These are phyloP conservation scores for Trametes sp. DNA, from an alignment of 1,284 basidiomycete genomes.

Conservation along the genomic window DNA sequence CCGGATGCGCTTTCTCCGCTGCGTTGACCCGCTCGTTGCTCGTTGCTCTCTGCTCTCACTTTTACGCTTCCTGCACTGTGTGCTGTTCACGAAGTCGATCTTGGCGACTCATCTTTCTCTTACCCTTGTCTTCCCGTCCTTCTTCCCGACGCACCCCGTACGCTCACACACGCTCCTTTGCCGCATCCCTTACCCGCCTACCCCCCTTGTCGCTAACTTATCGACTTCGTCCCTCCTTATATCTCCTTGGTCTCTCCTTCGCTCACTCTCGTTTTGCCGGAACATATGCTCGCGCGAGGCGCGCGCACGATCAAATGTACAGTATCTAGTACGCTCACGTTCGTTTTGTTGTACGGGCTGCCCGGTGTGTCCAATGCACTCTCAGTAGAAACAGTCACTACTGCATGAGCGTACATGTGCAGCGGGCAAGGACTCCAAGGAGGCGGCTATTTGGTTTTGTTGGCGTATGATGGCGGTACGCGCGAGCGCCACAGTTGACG, in stretches of 20 bases:
- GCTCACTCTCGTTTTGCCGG: conserved; percentile 1
- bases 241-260: too few species aligned
- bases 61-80: not conserved
- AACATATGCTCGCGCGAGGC: not conserved
- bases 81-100: conserved; percentile 13
- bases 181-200: conserved; percentile 1
- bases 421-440: too few species aligned
- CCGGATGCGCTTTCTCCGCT: not conserved
- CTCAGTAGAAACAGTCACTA: not conserved
- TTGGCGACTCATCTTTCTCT: not conserved
- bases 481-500: too few species aligned
- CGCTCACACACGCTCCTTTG: conserved; percentile 1
- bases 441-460: not conserved
- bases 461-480: not conserved
- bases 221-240: conserved; percentile 20
- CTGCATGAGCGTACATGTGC: too few species aligned
- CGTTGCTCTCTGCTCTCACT: not conserved
- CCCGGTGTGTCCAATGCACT: not conserved
- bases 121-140: not conserved
- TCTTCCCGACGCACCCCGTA: not conserved
- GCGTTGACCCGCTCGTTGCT: not conserved
- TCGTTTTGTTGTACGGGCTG: not conserved
- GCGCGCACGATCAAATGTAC: not conserved
- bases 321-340: not conserved
- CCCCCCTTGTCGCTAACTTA: conserved; percentile 26